These are phyloP conservation scores for Terana coerulea DNA, from an alignment of 768 basidiomycete species.

Conservation along the genomic window DNA sequence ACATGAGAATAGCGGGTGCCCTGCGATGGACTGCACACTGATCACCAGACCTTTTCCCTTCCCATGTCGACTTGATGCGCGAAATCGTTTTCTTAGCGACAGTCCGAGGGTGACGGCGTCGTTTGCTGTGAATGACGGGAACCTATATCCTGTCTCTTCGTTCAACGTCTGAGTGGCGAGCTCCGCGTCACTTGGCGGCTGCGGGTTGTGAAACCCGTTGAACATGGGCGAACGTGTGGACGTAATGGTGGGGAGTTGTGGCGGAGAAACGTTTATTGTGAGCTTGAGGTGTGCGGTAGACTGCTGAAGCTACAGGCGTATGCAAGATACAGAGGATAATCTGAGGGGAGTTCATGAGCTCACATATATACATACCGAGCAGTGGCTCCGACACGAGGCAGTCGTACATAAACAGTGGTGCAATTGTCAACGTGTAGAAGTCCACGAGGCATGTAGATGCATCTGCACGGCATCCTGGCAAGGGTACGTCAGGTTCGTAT, in stretches of 20 bases:
- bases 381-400: constrained; percentile 3
- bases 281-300: not conserved
- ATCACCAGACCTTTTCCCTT: constrained; percentile 82
- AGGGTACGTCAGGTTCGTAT: not conserved
- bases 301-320: not conserved
- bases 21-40: constrained; percentile 74
- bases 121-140: constrained; percentile 67
- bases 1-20: constrained; percentile 77
- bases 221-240: constrained; percentile 42
- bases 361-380: not conserved
- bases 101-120: constrained; percentile 81
- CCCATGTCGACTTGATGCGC: constrained; percentile 61
- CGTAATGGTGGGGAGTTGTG: constrained; percentile 1
- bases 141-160: constrained; percentile 70
- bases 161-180: constrained; percentile 65
- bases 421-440: not conserved
- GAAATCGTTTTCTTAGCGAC: constrained; percentile 81
- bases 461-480: not conserved
- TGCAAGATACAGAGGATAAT: not conserved
- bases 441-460: constrained; percentile 1
- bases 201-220: constrained; percentile 52
- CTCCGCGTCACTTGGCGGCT: constrained; percentile 67
- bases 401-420: not conserved
- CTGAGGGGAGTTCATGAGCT: not conserved
- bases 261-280: not conserved